Evolutionary conservation across 1,139 yeast species (phyloP).

Genomic region (Geotrichum phurueaensis): DNA sequence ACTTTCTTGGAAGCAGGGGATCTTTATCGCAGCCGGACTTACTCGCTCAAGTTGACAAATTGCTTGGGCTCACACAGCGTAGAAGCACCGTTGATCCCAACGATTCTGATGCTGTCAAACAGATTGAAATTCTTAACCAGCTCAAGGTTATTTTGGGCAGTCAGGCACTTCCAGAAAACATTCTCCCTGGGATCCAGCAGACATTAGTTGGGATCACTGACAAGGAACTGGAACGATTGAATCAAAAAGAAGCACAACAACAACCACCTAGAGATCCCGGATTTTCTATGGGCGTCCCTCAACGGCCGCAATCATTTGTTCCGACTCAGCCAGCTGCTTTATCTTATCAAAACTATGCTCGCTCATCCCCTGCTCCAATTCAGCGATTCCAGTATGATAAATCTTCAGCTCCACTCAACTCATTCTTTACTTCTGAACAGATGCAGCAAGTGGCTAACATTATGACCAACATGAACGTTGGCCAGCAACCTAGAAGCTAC

Average conservation of each 20-base stretch:
- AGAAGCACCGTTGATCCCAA: constrained; percentile 36
- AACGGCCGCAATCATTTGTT: neutral
- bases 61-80: constrained; percentile 38
- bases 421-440: constrained; percentile 7
- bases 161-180: constrained; percentile 36
- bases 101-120: constrained; percentile 38
- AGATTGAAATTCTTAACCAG: constrained; percentile 32
- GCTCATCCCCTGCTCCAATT: neutral
- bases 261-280: neutral
- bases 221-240: constrained; percentile 28
- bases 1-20: constrained; percentile 17
- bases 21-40: constrained; percentile 29
- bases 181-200: constrained; percentile 39
- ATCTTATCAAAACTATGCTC: neutral
- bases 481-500: neutral
- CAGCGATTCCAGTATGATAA: neutral
- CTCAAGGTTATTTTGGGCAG: constrained; percentile 31
- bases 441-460: constrained; percentile 11
- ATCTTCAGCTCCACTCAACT: neutral
- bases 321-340: neutral
- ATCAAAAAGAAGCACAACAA: constrained; percentile 4
- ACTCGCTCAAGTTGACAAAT: constrained; percentile 39
- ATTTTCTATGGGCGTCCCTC: neutral
- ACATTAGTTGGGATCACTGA: constrained; percentile 37
- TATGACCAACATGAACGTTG: constrained; percentile 3